Base-by-base conservation (phyloP, 2,329 filamentous ascomycete species). In the Claviceps pusilla region DNA sequence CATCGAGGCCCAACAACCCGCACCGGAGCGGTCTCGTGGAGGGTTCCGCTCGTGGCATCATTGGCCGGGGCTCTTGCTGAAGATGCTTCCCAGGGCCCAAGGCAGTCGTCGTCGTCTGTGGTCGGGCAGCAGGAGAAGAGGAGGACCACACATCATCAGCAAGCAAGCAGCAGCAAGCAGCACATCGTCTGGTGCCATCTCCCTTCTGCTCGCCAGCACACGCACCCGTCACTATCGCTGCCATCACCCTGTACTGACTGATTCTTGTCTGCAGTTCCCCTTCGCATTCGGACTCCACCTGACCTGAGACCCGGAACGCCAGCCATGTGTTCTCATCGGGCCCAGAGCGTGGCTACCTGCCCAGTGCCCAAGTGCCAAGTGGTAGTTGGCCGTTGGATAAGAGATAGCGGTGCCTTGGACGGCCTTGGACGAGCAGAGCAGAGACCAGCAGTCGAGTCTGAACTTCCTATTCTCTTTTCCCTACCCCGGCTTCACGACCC, bases 1-100 rank as follows among this genome's bases (percentile, higher is more conserved):
- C 57, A 46, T 59, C 55, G 55, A 59, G 37, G 56, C 58, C 56
- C 55, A 59, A 59, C 55, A 59, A 59, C 56, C 49, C 19, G 29
- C 54, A 48, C 54, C 39, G 6, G 41, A 41, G 37, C 35, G 29
- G 29, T 49, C 48, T 47, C 42, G 48, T 56, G 29, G 37, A 50
- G 55, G 51, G 19, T 11, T 45, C 48, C 52, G 45, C 54, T 55
- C 42, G 42, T 50, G 52, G 52, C 42, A 52, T 31, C 37, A 57
- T 52, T 53, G 56, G 55, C 58, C 55, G 54, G 53, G 51, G 54
- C 47, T 16, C 12, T 48, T 41, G 14, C 28, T 43, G 50, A 54
- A 47, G 52, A 54, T 57, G 56, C 56, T 51, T 45, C 48, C 29
- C n/a, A 52, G 43, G 39, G 16, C 39, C 39, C 39, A 41, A 41